Percentiles rank a stretch among this genome's conserved stretches.
Evolutionary conservation across 2,329 filamentous ascomycete genomes (phyloP).

Genomic region (Magnaporthiopsis rhizophila): DNA sequence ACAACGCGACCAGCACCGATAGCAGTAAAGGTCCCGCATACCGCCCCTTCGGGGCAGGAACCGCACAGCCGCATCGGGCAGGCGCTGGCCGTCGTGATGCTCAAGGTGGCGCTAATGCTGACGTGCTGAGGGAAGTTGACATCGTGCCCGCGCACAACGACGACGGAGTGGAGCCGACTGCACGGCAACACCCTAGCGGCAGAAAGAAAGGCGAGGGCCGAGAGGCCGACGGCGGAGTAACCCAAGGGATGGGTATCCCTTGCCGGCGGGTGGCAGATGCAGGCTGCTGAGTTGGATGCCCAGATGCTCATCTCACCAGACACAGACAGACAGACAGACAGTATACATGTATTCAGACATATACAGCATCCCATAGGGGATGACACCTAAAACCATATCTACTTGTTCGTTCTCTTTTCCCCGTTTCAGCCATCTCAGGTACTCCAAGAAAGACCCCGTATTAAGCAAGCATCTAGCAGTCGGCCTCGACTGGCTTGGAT

Average conservation of each 20-base stretch:
- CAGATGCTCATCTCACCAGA: neutral
- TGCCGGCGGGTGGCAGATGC: neutral
- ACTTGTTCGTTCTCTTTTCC: too few species aligned
- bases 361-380: too few species aligned
- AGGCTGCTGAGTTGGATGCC: neutral
- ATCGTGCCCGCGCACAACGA: conserved; percentile 6
- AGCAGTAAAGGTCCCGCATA: conserved; percentile 27
- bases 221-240: neutral
- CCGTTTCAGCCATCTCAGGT: too few species aligned
- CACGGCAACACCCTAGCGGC: neutral
- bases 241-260: neutral
- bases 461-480: neutral
- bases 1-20: conserved; percentile 27
- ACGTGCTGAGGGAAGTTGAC: conserved; percentile 9
- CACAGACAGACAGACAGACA: neutral
- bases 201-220: conserved; percentile 14
- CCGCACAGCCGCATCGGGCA: conserved; percentile 49
- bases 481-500: neutral
- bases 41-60: conserved; percentile 46
- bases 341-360: neutral
- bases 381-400: too few species aligned
- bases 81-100: conserved; percentile 12
- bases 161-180: conserved; percentile 16
- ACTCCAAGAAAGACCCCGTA: too few species aligned
- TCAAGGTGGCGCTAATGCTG: conserved; percentile 10